Conservation (phyloP, 2,329 filamentous ascomycete genomes). For the Epichloe sibirici region DNA sequence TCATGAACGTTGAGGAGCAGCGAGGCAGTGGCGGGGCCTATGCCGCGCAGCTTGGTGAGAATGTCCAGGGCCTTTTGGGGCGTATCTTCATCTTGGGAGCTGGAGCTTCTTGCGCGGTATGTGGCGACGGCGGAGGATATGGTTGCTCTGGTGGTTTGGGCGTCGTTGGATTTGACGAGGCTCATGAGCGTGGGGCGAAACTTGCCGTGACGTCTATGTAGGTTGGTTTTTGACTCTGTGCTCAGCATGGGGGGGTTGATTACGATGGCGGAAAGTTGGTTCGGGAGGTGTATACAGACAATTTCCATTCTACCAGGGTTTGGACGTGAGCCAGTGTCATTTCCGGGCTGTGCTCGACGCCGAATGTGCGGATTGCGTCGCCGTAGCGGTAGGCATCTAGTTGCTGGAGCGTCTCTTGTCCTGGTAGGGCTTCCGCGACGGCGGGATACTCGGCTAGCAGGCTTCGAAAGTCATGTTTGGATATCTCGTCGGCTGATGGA, state of each 20-base stretch:
- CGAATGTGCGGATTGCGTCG: slow-evolving; percentile 36
- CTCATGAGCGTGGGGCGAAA: slow-evolving; percentile 50
- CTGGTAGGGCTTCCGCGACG: slow-evolving; percentile 28
- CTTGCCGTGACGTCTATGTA: slow-evolving; percentile 43
- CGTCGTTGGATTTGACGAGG: slow-evolving; percentile 48
- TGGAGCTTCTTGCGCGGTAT: slow-evolving; percentile 27
- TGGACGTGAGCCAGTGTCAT: slow-evolving; percentile 48
- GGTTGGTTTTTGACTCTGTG: neutral
- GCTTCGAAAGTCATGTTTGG: slow-evolving; percentile 21
- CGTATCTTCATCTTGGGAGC: slow-evolving; percentile 20
- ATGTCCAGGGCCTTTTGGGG: slow-evolving; percentile 36
- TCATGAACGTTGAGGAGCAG: slow-evolving; percentile 57
- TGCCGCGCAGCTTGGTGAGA: slow-evolving; percentile 53
- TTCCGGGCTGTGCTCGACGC: slow-evolving; percentile 17
- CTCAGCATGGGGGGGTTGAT: neutral
- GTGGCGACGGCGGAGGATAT: slow-evolving; percentile 39
- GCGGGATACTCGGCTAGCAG: slow-evolving; percentile 26
- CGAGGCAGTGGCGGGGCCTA: slow-evolving; percentile 70
- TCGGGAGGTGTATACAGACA: slow-evolving; percentile 32
- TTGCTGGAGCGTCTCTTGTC: slow-evolving; percentile 38
- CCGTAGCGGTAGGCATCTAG: slow-evolving; percentile 50
- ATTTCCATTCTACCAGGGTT: slow-evolving; percentile 56
- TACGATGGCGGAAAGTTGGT: neutral
- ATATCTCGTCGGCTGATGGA: slow-evolving; percentile 13
- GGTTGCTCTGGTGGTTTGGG: slow-evolving; percentile 29